Percentiles rank a stretch among this genome's conserved stretches.
These are phyloP conservation scores for Alternaria ventricosa DNA, from an alignment of 2,329 filamentous ascomycete genomes.

Conservation along the genomic window DNA sequence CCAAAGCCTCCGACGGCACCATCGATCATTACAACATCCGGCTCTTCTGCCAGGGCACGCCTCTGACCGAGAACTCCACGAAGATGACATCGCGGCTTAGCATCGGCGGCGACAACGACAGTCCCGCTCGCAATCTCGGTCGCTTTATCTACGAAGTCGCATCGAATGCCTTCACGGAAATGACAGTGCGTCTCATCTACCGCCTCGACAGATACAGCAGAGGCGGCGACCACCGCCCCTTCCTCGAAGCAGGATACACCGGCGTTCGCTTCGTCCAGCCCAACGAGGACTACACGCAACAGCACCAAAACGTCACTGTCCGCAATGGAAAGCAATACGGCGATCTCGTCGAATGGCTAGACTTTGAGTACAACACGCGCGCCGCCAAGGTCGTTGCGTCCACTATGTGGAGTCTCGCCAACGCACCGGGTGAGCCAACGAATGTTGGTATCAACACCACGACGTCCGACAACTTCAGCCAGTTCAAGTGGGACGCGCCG, in stretches of 20 bases:
- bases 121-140: conserved; percentile 59
- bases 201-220: conserved; percentile 62
- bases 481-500: conserved; percentile 54
- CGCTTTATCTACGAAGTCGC: conserved; percentile 61
- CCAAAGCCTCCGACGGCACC: conserved; percentile 51
- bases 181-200: conserved; percentile 62
- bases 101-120: conserved; percentile 57
- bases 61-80: conserved; percentile 51
- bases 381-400: conserved; percentile 61
- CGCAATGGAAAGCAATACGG: conserved; percentile 59
- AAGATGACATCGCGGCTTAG: conserved; percentile 45
- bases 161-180: conserved; percentile 56
- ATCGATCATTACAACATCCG: conserved; percentile 58
- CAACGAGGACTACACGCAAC: conserved; percentile 61
- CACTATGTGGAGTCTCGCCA: conserved; percentile 59
- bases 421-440: conserved; percentile 55
- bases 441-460: conserved; percentile 57
- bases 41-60: conserved; percentile 58
- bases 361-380: conserved; percentile 60
- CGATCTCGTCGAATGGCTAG: conserved; percentile 60
- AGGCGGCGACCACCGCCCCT: conserved; percentile 61
- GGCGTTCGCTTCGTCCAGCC: conserved; percentile 63
- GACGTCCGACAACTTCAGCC: conserved; percentile 55
- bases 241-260: conserved; percentile 60
- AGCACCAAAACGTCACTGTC: conserved; percentile 61